Percentiles rank a stretch among this genome's conserved stretches.
These are phyloP conservation scores for Mycena epipterygia DNA, from an alignment of 768 basidiomycete genomes.

Conservation along the genomic window DNA sequence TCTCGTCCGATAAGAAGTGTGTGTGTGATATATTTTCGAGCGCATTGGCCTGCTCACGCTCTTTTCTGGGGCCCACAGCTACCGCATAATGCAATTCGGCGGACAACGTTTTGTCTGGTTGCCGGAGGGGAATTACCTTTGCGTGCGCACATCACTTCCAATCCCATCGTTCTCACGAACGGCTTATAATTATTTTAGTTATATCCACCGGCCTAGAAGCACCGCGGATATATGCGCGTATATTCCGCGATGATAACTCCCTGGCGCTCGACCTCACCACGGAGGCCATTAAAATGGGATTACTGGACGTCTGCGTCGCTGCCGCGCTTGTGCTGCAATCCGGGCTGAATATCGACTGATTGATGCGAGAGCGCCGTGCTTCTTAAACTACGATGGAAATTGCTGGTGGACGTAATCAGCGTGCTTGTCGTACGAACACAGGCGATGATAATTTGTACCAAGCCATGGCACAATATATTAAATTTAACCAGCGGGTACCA, in stretches of 20 bases:
- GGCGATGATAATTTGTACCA: too few relatives aligned
- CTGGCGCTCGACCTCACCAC: conserved; percentile 61
- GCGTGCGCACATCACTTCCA: conserved; percentile 42
- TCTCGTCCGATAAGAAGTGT: conserved; percentile 54
- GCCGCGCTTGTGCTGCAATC: conserved; percentile 62
- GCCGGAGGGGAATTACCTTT: conserved; percentile 48
- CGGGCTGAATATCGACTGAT: conserved; percentile 63
- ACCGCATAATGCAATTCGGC: conserved; percentile 54
- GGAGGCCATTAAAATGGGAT: conserved; percentile 58
- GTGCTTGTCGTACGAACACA: too few relatives aligned
- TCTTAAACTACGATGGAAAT: too few relatives aligned
- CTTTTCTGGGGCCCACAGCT: conserved; percentile 38
- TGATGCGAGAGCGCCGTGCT: too few relatives aligned
- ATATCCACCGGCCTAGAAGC: conserved; percentile 37
- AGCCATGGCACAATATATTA: too few relatives aligned
- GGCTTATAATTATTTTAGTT: conserved; percentile 21
- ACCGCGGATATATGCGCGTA: conserved; percentile 48
- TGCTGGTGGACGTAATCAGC: too few relatives aligned
- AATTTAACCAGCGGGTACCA: too few relatives aligned
- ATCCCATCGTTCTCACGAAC: not conserved
- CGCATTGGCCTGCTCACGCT: too few relatives aligned
- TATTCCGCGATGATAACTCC: conserved; percentile 50
- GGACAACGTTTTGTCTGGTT: conserved; percentile 58
- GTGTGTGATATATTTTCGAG: too few relatives aligned
- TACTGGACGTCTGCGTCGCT: conserved; percentile 61